A percentile compares a stretch with the other conserved stretches of the same genome.
These are phyloP conservation scores for Pyrus hybrid DNA, from an alignment of 331 rosid species.

Conservation along the genomic window DNA sequence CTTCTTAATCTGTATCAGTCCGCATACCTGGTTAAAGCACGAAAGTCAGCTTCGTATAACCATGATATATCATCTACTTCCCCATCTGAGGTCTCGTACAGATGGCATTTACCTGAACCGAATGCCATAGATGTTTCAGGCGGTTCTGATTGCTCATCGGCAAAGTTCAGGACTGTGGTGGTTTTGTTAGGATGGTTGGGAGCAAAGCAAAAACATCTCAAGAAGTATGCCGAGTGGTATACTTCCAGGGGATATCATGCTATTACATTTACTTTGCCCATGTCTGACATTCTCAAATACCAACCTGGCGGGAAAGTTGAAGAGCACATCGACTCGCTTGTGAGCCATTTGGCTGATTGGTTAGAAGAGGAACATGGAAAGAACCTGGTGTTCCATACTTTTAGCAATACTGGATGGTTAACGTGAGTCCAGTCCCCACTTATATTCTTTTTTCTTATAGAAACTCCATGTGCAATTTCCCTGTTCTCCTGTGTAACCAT, in stretches of 20 bases:
- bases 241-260: constrained; percentile 90
- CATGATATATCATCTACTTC: constrained; percentile 21
- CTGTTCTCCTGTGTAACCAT: neutral
- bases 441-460: neutral
- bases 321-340: constrained; percentile 63
- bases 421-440: constrained; percentile 40
- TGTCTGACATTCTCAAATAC: constrained; percentile 66
- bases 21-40: constrained; percentile 41
- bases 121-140: constrained; percentile 32
- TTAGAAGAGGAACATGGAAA: constrained; percentile 82
- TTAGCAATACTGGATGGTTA: constrained; percentile 99
- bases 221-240: constrained; percentile 89
- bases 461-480: neutral
- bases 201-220: constrained; percentile 87
- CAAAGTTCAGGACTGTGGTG: constrained; percentile 76
- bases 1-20: constrained; percentile 48
- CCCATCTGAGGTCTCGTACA: constrained; percentile 56
- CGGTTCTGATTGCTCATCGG: constrained; percentile 33
- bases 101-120: constrained; percentile 92
- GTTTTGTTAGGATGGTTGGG: constrained; percentile 97
- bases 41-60: constrained; percentile 23
- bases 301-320: constrained; percentile 82
- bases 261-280: constrained; percentile 79
- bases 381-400: constrained; percentile 86
- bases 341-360: constrained; percentile 81